Conservation (phyloP, 306 rosid species). For the Glycine soja region DNA sequence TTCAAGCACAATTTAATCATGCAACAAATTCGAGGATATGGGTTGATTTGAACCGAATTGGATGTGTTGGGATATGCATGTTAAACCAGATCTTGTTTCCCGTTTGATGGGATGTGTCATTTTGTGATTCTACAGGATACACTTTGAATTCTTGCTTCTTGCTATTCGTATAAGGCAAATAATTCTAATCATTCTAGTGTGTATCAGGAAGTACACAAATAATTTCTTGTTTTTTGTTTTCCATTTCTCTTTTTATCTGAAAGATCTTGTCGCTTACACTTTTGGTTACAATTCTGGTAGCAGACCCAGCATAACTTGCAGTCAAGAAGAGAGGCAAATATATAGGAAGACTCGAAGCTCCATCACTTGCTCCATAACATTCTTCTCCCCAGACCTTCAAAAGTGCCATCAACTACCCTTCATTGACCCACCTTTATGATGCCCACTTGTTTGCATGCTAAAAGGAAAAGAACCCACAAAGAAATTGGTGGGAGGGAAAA, state of each 20-base stretch:
- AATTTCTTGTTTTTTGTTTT: slow-evolving; percentile 33
- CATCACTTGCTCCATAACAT: slow-evolving; percentile 83
- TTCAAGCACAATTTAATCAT: slow-evolving; percentile 39
- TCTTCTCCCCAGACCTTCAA: slow-evolving; percentile 70
- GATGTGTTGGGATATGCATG: slow-evolving; percentile 39
- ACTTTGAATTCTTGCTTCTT: slow-evolving; percentile 47
- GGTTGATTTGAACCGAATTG: slow-evolving; percentile 41
- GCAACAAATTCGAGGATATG: slow-evolving; percentile 28
- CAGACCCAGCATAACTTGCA: slow-evolving; percentile 65
- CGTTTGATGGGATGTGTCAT: slow-evolving; percentile 50
- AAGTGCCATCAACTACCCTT: slow-evolving; percentile 45
- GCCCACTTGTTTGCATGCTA: slow-evolving; percentile 46
- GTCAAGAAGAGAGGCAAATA: slow-evolving; percentile 57
- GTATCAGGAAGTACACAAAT: slow-evolving; percentile 13
- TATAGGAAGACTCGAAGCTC: slow-evolving; percentile 66
- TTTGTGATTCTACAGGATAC: slow-evolving; percentile 42
- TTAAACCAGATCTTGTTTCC: slow-evolving; percentile 54
- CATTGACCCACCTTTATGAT: slow-evolving; percentile 45
- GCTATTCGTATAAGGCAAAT: slow-evolving; percentile 38
- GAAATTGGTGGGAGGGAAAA: not conserved
- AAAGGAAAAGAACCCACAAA: slow-evolving; percentile 35
- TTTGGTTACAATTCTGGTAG: slow-evolving; percentile 67
- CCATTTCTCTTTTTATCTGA: slow-evolving; percentile 47
- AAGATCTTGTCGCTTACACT: slow-evolving; percentile 66
- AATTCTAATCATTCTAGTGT: slow-evolving; percentile 39